These are phyloP conservation scores for Nidularia pulvinata DNA, from an alignment of 768 basidiomycete genomes.

Conservation along the genomic window DNA sequence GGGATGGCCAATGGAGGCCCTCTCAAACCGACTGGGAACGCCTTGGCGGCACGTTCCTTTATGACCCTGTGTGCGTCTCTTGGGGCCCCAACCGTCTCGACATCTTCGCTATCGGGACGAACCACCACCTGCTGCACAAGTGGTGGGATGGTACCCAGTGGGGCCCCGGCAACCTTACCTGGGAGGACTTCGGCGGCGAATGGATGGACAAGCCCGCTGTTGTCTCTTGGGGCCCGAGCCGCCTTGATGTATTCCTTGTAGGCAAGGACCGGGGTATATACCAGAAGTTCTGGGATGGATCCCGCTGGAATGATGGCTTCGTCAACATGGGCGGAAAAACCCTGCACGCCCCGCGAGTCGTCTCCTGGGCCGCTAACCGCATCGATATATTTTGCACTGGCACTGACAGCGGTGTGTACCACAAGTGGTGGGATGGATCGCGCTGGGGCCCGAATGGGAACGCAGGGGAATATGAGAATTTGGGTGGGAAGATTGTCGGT, in stretches of 20 bases:
- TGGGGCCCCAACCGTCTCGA: conserved; percentile 9
- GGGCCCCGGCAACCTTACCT: background rate
- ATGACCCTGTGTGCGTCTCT: conserved; percentile 7
- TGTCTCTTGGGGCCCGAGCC: conserved; percentile 1
- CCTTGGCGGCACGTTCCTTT: conserved; percentile 3
- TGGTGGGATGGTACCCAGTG: conserved; percentile 7
- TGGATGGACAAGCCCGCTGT: conserved; percentile 5
- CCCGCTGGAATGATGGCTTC: conserved; percentile 1
- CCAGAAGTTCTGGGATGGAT: conserved; percentile 4
- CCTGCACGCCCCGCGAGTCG: background rate
- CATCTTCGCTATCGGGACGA: conserved; percentile 9
- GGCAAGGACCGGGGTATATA: conserved; percentile 1
- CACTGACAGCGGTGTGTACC: conserved; percentile 3
- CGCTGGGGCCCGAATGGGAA: conserved; percentile 2
- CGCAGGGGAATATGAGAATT: conserved; percentile 4
- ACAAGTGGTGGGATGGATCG: conserved; percentile 8
- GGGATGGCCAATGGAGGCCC: conserved; percentile 5
- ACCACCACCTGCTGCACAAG: conserved; percentile 8
- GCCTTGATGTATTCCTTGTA: conserved; percentile 3
- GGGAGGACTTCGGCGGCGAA: conserved; percentile 5
- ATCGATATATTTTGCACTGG: conserved; percentile 6
- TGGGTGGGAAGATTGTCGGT: conserved; percentile 3
- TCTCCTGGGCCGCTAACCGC: background rate
- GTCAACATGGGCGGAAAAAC: conserved; percentile 1
- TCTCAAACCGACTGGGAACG: conserved; percentile 1